A percentile compares a stretch with the other conserved stretches of the same genome.
Conservation (phyloP, 2,329 filamentous ascomycete species). For the Monilinia fructigena region DNA sequence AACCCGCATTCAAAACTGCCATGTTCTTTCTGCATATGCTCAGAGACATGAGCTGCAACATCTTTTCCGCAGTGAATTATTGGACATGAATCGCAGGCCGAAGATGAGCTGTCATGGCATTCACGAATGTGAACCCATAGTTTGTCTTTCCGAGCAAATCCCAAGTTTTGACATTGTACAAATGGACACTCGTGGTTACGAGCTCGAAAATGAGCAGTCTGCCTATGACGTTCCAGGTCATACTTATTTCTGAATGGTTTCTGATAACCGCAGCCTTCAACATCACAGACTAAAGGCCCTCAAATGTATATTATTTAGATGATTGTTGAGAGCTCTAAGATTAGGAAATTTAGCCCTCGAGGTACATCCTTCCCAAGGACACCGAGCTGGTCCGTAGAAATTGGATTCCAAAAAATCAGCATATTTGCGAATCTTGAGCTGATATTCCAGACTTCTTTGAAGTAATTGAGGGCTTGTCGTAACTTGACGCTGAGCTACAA, state of each 20-base stretch:
- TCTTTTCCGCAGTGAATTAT: background rate
- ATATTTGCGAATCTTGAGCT: background rate
- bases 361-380: background rate
- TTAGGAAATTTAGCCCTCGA: slow-evolving; percentile 9
- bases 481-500: background rate
- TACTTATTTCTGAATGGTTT: slow-evolving; percentile 21
- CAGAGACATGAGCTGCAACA: background rate
- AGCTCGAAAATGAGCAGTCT: slow-evolving; percentile 2
- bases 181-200: slow-evolving; percentile 15
- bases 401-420: background rate
- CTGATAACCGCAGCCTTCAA: slow-evolving; percentile 8
- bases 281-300: background rate
- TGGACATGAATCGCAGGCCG: background rate
- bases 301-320: slow-evolving; percentile 16
- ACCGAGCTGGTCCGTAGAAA: background rate
- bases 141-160: slow-evolving; percentile 15
- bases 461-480: no score
- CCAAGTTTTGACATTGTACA: background rate
- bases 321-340: background rate
- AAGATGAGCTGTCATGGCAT: background rate
- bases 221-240: slow-evolving; percentile 14
- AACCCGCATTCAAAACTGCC: slow-evolving; percentile 13
- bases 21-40: slow-evolving; percentile 18
- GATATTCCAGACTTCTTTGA: background rate
- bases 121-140: slow-evolving; percentile 11